phyloP scores from a whole-genome alignment of 2,329 filamentous ascomycete genomes.

The Incumbomyces lentus region DNA sequence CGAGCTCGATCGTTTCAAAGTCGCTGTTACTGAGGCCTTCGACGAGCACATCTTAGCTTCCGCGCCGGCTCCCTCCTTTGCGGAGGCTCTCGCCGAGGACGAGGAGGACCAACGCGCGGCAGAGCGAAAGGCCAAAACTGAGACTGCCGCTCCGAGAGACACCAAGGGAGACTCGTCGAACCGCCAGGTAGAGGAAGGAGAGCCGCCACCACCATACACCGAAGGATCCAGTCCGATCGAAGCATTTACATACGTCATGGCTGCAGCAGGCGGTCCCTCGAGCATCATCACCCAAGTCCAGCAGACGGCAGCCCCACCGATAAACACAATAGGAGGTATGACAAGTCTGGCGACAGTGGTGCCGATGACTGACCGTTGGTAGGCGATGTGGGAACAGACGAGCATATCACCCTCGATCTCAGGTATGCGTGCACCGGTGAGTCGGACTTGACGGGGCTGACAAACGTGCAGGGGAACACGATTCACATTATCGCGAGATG shows the following conservation, averaged over 20 bases:
- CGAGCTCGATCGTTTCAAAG: slow-evolving; percentile 30
- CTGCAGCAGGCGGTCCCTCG: slow-evolving; percentile 87
- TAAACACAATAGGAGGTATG: slow-evolving; percentile 80
- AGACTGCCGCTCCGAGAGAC: slow-evolving; percentile 72
- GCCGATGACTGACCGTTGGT: not conserved
- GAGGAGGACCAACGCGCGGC: slow-evolving; percentile 41
- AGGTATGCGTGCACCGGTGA: slow-evolving; percentile 13
- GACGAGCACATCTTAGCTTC: slow-evolving; percentile 40
- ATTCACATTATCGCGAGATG: slow-evolving; percentile 89
- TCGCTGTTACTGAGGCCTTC: slow-evolving; percentile 37
- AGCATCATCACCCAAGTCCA: slow-evolving; percentile 99
- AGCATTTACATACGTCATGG: slow-evolving; percentile 95
- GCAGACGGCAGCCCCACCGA: slow-evolving; percentile 72
- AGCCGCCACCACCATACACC: slow-evolving; percentile 91
- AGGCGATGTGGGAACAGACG: slow-evolving; percentile 20
- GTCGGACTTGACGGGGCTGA: slow-evolving; percentile 18
- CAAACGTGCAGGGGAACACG: slow-evolving; percentile 61
- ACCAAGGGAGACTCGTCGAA: slow-evolving; percentile 64
- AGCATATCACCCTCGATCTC: slow-evolving; percentile 22
- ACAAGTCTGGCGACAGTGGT: slow-evolving; percentile 2
- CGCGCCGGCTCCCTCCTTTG: slow-evolving; percentile 41
- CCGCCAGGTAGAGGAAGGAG: slow-evolving; percentile 67
- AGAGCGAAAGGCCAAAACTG: slow-evolving; percentile 78
- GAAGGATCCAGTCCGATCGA: slow-evolving; percentile 88
- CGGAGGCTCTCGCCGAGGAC: slow-evolving; percentile 37